Base-by-base conservation (phyloP, 371 early-diverging fungal species). In the Phascolomyces articulosus region DNA sequence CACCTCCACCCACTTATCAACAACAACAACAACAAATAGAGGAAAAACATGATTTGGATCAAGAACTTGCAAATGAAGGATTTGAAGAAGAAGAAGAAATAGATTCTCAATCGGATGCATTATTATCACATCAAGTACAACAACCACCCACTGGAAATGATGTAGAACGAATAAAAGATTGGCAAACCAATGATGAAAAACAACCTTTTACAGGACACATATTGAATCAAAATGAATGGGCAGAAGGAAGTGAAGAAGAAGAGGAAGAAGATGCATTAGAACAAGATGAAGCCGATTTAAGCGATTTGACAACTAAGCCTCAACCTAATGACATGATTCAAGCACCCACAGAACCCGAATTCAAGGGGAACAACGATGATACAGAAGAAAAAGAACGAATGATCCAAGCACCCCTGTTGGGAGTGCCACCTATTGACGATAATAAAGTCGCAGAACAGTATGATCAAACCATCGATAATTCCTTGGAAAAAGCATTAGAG, bases 71-170 rank as follows among this genome's bases (percentile, higher is more conserved):
- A 18, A 40, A 58, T 21, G 40, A 58, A 24, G 58, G 28, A 13
- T 34, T 27, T 47, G 55, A 55, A 54, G 55, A 55, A 11, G 55
- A 34, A 40, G 47, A 49, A 40, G 55, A 62, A 24, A 10, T 51
- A 7, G 1, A 8, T 23, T 24, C 51, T 16, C n/a, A 49, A 53
- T 13, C 4, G 34, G 62, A 9, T 2, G 40, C 40, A 40, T 11
- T 11, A 34, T 9, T 34, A 34, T 9, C 34, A 34, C 34, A n/a
- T n/a, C n/a, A 34, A 34, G 34, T 9, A 34, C 34, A 34, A 34
- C 34, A 34, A 34, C 34, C 6, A 34, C n/a, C n/a, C n/a, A n/a
- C n/a, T n/a, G 13, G 3, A 62, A 40, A 16, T 16, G 62, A 47
- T 6, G 54, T 0, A 29, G 38, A 13, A 47, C 47, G 47, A 51